phyloP scores from a whole-genome alignment of 257 asterid species.

The Paulownia fortunei region DNA sequence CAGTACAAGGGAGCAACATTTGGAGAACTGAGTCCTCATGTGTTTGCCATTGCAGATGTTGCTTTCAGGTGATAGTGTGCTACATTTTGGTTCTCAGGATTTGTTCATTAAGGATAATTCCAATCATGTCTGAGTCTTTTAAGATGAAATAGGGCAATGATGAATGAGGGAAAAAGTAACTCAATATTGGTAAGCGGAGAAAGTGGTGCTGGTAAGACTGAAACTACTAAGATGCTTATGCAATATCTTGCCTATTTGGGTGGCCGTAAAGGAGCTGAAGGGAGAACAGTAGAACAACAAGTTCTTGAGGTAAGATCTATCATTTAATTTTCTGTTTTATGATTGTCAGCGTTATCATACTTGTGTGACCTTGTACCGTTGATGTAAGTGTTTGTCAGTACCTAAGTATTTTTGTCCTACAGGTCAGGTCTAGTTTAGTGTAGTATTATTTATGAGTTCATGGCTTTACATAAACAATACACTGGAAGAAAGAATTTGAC shows the following conservation, averaged over 20 bases:
- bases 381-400: not conserved
- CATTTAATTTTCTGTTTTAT: slow-evolving; percentile 21
- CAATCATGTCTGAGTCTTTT: slow-evolving; percentile 41
- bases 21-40: slow-evolving; percentile 87
- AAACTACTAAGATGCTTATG: slow-evolving; percentile 97
- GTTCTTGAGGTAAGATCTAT: slow-evolving; percentile 74
- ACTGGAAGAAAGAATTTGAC: not conserved
- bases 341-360: not conserved
- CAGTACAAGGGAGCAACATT: slow-evolving; percentile 75
- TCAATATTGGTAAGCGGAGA: slow-evolving; percentile 93
- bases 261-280: slow-evolving; percentile 83
- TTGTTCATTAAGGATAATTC: slow-evolving; percentile 30
- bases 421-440: slow-evolving; percentile 6
- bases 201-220: slow-evolving; percentile 97
- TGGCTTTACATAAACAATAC: not conserved
- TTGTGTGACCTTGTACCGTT: not conserved
- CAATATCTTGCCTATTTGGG: slow-evolving; percentile 89
- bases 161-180: slow-evolving; percentile 78
- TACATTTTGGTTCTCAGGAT: slow-evolving; percentile 2
- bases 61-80: slow-evolving; percentile 68
- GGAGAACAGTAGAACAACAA: slow-evolving; percentile 87
- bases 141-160: slow-evolving; percentile 75
- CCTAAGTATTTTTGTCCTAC: not conserved
- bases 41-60: slow-evolving; percentile 85
- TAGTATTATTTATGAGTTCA: slow-evolving; percentile 7